Evolutionary conservation across 768 basidiomycete genomes (phyloP).

Genomic region (Guyanaporus albipodus): DNA sequence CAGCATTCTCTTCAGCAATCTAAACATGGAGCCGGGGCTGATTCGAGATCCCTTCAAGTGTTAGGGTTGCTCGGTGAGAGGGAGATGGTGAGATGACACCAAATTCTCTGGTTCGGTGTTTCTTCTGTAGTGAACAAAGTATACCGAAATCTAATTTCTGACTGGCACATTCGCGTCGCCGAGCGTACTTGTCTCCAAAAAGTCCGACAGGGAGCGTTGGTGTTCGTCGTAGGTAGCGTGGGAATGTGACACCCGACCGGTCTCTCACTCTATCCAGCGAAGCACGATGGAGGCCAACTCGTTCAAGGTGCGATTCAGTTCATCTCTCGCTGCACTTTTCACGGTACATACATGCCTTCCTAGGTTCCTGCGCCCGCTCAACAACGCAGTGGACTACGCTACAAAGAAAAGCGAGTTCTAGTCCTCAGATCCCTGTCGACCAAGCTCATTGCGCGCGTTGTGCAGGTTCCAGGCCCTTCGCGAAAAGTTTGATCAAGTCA

Average conservation of each 20-base stretch:
- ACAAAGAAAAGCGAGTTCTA: conserved; percentile 31
- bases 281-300: conserved; percentile 15
- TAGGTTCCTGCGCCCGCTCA: conserved; percentile 15
- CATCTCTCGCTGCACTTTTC: background rate
- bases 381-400: conserved; percentile 22
- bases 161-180: too few species aligned
- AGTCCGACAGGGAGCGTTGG: too few species aligned
- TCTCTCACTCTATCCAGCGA: too few species aligned
- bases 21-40: conserved; percentile 12
- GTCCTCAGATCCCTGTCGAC: background rate
- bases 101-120: too few species aligned
- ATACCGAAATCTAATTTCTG: too few species aligned
- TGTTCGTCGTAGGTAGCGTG: too few species aligned
- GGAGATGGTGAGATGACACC: too few species aligned
- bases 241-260: too few species aligned
- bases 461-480: conserved; percentile 28
- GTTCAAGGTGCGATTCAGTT: conserved; percentile 21
- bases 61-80: too few species aligned
- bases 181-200: too few species aligned
- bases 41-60: too few species aligned
- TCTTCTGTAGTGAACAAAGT: too few species aligned
- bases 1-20: conserved; percentile 7
- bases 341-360: background rate
- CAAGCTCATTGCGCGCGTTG: background rate
- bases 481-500: conserved; percentile 34